Evolutionary conservation across 495 filamentous ascomycete species (phyloP).

Genomic region (Aspergillus heteromorphus): DNA sequence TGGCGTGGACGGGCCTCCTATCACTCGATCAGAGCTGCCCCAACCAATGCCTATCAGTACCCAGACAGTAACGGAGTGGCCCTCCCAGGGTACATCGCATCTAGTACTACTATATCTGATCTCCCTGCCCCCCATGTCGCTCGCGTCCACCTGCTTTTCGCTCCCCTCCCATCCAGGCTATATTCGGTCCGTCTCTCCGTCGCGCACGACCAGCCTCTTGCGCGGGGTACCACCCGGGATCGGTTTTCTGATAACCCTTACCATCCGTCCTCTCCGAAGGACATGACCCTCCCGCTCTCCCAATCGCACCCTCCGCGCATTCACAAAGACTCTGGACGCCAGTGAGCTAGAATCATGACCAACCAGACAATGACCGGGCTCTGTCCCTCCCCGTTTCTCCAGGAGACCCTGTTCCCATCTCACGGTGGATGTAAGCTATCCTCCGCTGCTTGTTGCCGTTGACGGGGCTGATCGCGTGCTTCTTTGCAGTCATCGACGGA

Average conservation of each 20-base stretch:
- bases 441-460: neutral
- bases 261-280: neutral
- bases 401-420: slow-evolving; percentile 52
- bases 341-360: slow-evolving; percentile 21
- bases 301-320: slow-evolving; percentile 6
- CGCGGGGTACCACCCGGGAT: slow-evolving; percentile 14
- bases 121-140: slow-evolving; percentile 1
- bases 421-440: slow-evolving; percentile 57
- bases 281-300: slow-evolving; percentile 12
- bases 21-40: neutral
- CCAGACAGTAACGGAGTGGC: neutral
- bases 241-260: neutral
- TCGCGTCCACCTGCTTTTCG: slow-evolving; percentile 3
- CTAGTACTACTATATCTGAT: slow-evolving; percentile 18
- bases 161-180: slow-evolving; percentile 3
- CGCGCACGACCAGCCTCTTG: slow-evolving; percentile 17
- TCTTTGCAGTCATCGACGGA: slow-evolving; percentile 57
- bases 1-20: slow-evolving; percentile 16
- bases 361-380: slow-evolving; percentile 30
- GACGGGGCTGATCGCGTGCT: slow-evolving; percentile 3
- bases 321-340: slow-evolving; percentile 1
- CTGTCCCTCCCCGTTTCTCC: slow-evolving; percentile 62
- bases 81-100: neutral
- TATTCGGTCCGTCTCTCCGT: slow-evolving; percentile 11
- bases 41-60: neutral